Base-by-base conservation (phyloP, 2,329 filamentous ascomycete genomes). In the Incumbomyces lentus region DNA sequence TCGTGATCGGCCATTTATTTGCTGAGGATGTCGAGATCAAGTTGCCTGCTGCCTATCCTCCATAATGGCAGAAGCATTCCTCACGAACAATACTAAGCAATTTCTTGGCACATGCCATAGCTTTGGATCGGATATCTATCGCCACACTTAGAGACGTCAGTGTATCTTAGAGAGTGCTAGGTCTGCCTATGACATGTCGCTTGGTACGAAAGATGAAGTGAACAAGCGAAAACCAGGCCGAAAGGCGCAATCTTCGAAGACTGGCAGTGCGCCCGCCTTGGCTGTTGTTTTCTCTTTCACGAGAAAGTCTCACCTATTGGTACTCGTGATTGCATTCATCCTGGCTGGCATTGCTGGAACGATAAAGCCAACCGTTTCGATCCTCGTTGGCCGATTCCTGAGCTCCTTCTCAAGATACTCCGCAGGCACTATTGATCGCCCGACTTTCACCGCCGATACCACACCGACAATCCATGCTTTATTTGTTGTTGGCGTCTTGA, bases 371-470 rank as follows among this genome's bases (percentile, higher is more conserved):
- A 66, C 73, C 1, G 72, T 85, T 19, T 77, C 86, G 2, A 69
- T 88, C 22, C 62, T 93, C 1, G 75, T 89, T 1, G 89, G 89
- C 11, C 74, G 75, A 41, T 71, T 93, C 6, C 94, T 94, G 59
- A 74, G 84, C 26, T 66, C 78, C 3, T 81, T 94, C 49, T 74
- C 84, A 1, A 64, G 71, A 6, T 86, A 80, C 57, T 84, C 81
- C 1, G 67, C 71, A 13, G 79, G 77, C 1, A 60, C 62, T 1
- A 65, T 78, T 2, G 64, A 66, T 1, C 67, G 68, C 0, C 52
- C 66, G 1, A 68, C 73, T 1, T 71, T 88, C 1, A 66, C 83
- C 16, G 56, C 64, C 0, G 64, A 72, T 2, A 71, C 86, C 1
- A 73, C 75, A 0, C 70, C 62, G 35, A 82, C 79, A 67, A 81